Evolutionary conservation across 192 early-diverging fungal genomes (phyloP), one percentile per base, ranked within the genome.

Genomic region (Coemansia sp.): DNA sequence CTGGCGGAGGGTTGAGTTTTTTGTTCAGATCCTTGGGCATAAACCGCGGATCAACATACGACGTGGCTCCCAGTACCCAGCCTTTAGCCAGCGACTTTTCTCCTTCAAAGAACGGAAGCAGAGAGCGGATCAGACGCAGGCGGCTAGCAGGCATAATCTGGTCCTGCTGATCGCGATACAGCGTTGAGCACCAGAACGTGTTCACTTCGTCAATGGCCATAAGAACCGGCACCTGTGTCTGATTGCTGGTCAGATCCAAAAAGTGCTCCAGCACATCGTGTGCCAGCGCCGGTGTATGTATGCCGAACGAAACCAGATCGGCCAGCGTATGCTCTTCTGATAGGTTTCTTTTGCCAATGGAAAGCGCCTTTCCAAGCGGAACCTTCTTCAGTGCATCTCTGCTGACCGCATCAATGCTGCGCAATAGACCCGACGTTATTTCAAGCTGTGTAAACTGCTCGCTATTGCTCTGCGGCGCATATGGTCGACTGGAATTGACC

Each of bases 401-500:
- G 61, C 59, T 68, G 50, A 72, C 48, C 10, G 36, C 17, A 20
- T n/a, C 3, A 2, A 69, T 31, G 5, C 61, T 54, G 17, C 47
- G 53, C 52, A 79, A 15, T 16, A 72, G 58, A 40, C 64, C 65
- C 36, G 40, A 31, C 11, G 50, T 34, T 18, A 69, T 40, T 39
- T 72, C 70, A 15, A 50, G 52, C 58, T 79, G 76, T n/a, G 52
- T 39, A 58, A 58, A 79, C 60, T 51, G 31, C 9, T 48, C 51
- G 45, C 40, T 44, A 14, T 51, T 30, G 46, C 43, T 52, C 18
- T 17, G 53, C 1, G 70, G 69, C 11, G 58, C 64, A 43, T 79
- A 79, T 42, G 76, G 69, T 11, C 54, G 60, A 21, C 69, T 79
- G 21, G 76, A 79, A 23, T 79, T 54, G 32, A 79, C 76, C 76